Conservation (phyloP, 2,329 filamentous ascomycete species). For the Coniochaeta sp. region DNA sequence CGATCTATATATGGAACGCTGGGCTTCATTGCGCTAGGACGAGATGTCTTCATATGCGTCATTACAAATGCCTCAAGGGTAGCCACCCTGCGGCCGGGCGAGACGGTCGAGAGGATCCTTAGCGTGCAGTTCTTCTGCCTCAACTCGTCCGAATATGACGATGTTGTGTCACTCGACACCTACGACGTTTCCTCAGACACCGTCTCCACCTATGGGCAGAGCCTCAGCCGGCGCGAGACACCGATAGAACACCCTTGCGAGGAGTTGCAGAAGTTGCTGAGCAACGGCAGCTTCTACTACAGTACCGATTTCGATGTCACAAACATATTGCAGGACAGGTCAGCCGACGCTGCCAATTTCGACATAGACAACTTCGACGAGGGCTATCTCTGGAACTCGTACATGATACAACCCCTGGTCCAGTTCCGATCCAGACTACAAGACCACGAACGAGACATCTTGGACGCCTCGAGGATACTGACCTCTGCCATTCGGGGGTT, state of each 20-base stretch:
- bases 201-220: slow-evolving; percentile 40
- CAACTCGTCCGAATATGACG: slow-evolving; percentile 79
- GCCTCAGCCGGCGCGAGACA: slow-evolving; percentile 59
- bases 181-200: slow-evolving; percentile 44
- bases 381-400: slow-evolving; percentile 94
- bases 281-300: slow-evolving; percentile 95
- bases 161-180: slow-evolving; percentile 53
- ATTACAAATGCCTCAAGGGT: slow-evolving; percentile 74
- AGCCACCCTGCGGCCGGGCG: slow-evolving; percentile 76
- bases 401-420: slow-evolving; percentile 91
- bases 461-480: slow-evolving; percentile 83
- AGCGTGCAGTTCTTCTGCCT: slow-evolving; percentile 90
- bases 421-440: slow-evolving; percentile 80
- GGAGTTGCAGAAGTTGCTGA: slow-evolving; percentile 83
- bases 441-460: slow-evolving; percentile 62
- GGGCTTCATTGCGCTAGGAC: slow-evolving; percentile 74
- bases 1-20: slow-evolving; percentile 78
- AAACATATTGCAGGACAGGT: slow-evolving; percentile 82
- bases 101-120: slow-evolving; percentile 82
- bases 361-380: slow-evolving; percentile 91
- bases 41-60: slow-evolving; percentile 85
- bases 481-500: slow-evolving; percentile 94
- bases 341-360: slow-evolving; percentile 69
- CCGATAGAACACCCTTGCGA: slow-evolving; percentile 81
- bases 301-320: slow-evolving; percentile 98